A percentile compares a stretch with the other conserved stretches of the same genome.
Evolutionary conservation across 441 rosid genomes (phyloP).

Genomic region (Erysimum cheiri): DNA sequence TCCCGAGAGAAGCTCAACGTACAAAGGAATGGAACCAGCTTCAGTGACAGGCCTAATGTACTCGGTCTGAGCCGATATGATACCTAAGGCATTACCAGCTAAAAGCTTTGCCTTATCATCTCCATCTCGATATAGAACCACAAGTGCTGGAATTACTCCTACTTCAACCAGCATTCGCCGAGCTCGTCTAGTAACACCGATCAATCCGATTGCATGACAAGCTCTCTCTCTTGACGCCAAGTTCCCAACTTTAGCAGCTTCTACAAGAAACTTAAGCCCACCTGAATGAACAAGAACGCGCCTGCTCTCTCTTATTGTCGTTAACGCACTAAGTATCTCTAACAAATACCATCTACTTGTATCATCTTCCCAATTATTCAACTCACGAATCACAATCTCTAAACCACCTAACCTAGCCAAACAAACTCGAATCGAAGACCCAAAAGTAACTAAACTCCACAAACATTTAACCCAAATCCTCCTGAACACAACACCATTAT

Average conservation of each 20-base stretch:
- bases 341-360: conserved; percentile 51
- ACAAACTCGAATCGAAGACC: conserved; percentile 42
- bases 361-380: conserved; percentile 46
- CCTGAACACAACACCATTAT: conserved; percentile 23
- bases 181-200: conserved; percentile 52
- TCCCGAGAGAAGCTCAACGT: conserved; percentile 66
- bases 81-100: conserved; percentile 68
- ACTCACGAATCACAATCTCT: conserved; percentile 51
- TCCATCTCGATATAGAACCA: conserved; percentile 58
- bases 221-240: conserved; percentile 68
- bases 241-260: conserved; percentile 58
- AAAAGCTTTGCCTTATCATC: conserved; percentile 50
- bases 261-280: conserved; percentile 59
- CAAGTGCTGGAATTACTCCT: conserved; percentile 57
- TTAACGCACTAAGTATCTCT: conserved; percentile 64
- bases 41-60: conserved; percentile 57
- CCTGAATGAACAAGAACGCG: conserved; percentile 50
- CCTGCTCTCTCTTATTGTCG: conserved; percentile 57
- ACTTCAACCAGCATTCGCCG: conserved; percentile 55
- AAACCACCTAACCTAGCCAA: conserved; percentile 57
- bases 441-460: conserved; percentile 57
- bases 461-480: conserved; percentile 52
- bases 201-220: conserved; percentile 68
- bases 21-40: conserved; percentile 69
- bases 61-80: conserved; percentile 57